Base-by-base conservation (phyloP, 306 rosid species). In the Calophaca sinica region DNA sequence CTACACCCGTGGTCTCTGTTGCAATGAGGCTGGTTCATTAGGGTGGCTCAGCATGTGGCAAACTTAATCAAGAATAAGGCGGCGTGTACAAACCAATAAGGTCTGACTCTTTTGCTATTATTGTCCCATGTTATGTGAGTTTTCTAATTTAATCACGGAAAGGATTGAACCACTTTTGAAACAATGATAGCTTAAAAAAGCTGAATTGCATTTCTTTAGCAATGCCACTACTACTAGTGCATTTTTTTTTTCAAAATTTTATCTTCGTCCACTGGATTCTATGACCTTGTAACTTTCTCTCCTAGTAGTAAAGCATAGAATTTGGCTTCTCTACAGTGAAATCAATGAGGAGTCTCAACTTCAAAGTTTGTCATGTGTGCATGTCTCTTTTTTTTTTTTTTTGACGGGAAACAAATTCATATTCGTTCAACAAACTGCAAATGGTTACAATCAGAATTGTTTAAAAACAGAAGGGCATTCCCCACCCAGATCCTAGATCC, bases 11-110 rank as follows among this genome's bases (percentile, higher is more conserved):
- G 80, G 83, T 67, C 91, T 90, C 83, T 80, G 84, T 76, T 91
- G 96, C 83, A 82, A 88, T 4, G 89, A 90, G 73, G 89, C 80
- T 52, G 96, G 92, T 38, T 90, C 96, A 12, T 46, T 83, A 12
- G 93, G 88, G 94, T 86, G 82, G 97, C 97, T 58, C 84, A 85
- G 76, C 80, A 88, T 75, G 90, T 90, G 49, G 88, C 88, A 59
- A 62, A 80, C 82, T 86, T 88, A 61, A 85, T 90, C 82, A 82
- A 88, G 82, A 81, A 81, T 68, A 85, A 62, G 68, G 72, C 53
- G 7, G 68, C 82, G 14, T 14, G 39, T 67, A 66, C 78, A 68
- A 57, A 15, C 51, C 77, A 76, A 63, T 83, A 54, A 86, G 79
- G 82, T 78, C 70, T 32, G 79, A 71, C 61, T 75, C 42, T 41